Evolutionary conservation across 1,284 basidiomycete species (phyloP), one percentile per base, ranked within the genome.

Genomic region (Moniliophthora roreri): DNA sequence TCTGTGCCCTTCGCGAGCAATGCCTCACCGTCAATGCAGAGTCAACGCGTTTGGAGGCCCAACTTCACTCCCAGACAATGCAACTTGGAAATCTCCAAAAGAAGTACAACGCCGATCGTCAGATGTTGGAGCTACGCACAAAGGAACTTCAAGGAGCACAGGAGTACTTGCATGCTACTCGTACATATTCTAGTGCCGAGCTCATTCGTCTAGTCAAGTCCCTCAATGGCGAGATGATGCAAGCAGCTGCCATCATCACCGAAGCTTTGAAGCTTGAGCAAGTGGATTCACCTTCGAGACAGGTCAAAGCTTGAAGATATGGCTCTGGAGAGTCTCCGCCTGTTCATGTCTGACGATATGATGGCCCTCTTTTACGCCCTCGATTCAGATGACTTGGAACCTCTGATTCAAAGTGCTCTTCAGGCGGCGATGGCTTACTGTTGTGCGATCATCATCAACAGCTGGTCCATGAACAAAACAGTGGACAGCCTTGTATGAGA

Each of bases 261-360:
- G 64, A 63, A 36, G 56, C 57, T 1, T 50, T 49, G 51, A 68
- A 66, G 64, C 69, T 70, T 49, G 68, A 69, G 45, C 42, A 8
- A 44, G 50, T 23, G 11, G 47, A 32, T 23, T 32, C 18, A 15
- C 10, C 13, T 24, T 37, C 21, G 42, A 34, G 41, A 37, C 49
- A 40, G 38, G 11, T 38, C 23, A 36, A 24, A 40, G 34, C 20
- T 16, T 9, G 20, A 21, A 20, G 45, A 39, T 18, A 13, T 23
- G 36, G 47, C 26, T 16, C 39, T 28, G 39, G 21, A 42, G 37
- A 37, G 24, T 36, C 24, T 40, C 49, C 8, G 18, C 38, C 18
- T 15, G 24, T 21, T 50, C 13, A 10, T 56, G 37, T 51, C 48
- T 41, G 48, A 50, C 16, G 28, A 45, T 6, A 37, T 51, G 40